Conservation (phyloP, 768 basidiomycete species). For the Agaricus subrufescens region DNA sequence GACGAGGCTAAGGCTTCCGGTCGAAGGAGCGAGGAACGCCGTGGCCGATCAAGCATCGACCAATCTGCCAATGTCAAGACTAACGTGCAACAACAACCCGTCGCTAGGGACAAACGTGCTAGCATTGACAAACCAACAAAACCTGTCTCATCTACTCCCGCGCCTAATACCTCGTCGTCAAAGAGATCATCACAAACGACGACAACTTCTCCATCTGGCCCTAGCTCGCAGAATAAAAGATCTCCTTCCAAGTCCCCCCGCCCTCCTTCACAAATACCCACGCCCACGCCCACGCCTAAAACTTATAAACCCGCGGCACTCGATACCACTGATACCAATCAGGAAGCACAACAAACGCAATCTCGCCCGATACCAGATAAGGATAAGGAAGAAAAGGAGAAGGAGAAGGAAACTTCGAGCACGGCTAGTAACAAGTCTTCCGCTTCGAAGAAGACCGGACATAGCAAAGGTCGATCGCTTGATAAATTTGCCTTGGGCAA, state of each 20-base stretch:
- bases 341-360: background rate
- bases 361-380: background rate
- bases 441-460: constrained; percentile 37
- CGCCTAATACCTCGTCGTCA: constrained; percentile 10
- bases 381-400: constrained; percentile 9
- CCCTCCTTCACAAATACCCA: background rate
- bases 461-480: constrained; percentile 59
- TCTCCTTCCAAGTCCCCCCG: background rate
- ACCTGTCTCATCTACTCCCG: constrained; percentile 18
- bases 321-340: constrained; percentile 11
- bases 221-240: background rate
- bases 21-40: constrained; percentile 27
- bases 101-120: constrained; percentile 26
- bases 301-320: constrained; percentile 32
- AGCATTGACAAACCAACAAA: constrained; percentile 22
- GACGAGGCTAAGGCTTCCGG: constrained; percentile 45
- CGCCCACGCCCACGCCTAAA: constrained; percentile 21
- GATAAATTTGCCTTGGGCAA: constrained; percentile 79
- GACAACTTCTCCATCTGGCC: background rate
- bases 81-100: background rate
- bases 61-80: constrained; percentile 2
- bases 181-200: constrained; percentile 8
- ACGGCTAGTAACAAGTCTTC: constrained; percentile 25
- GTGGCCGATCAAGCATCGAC: constrained; percentile 12
- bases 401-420: constrained; percentile 21